phyloP scores from a whole-genome alignment of 2,329 filamentous ascomycete genomes.

The Colletotrichum higginsianum region DNA sequence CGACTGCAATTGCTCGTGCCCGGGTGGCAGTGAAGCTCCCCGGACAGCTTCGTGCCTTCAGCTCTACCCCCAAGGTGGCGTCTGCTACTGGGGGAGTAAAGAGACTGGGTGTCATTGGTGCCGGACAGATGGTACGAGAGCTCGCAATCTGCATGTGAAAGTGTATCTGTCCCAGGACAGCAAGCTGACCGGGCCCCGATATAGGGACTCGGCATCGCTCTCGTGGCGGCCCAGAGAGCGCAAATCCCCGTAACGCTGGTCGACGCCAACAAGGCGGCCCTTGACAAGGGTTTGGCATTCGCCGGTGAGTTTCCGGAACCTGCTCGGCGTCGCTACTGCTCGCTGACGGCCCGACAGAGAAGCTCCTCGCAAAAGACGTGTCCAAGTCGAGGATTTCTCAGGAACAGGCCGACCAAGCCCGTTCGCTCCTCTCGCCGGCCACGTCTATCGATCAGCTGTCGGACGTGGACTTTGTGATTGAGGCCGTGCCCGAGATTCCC shows the following conservation, averaged over 20 bases:
- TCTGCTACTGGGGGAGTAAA: slow-evolving; percentile 79
- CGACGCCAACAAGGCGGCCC: slow-evolving; percentile 85
- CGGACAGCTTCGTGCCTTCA: slow-evolving; percentile 74
- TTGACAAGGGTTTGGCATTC: slow-evolving; percentile 92
- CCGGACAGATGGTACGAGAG: slow-evolving; percentile 89
- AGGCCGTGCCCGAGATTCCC: slow-evolving; percentile 95
- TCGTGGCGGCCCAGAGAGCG: slow-evolving; percentile 90
- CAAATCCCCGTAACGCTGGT: slow-evolving; percentile 87
- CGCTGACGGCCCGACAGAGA: slow-evolving; percentile 70
- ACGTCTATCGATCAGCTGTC: slow-evolving; percentile 84
- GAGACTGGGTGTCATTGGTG: slow-evolving; percentile 90
- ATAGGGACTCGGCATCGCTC: slow-evolving; percentile 93
- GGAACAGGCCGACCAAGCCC: slow-evolving; percentile 81
- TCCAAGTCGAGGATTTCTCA: slow-evolving; percentile 88
- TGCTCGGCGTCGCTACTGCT: not conserved
- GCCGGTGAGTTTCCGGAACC: slow-evolving; percentile 71
- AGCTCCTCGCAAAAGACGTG: slow-evolving; percentile 93
- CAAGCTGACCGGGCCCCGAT: slow-evolving; percentile 43
- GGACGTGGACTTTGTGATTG: slow-evolving; percentile 95
- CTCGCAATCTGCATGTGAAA: slow-evolving; percentile 54
- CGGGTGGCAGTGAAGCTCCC: slow-evolving; percentile 44
- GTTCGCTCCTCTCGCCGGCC: slow-evolving; percentile 77
- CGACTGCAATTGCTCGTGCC: slow-evolving; percentile 39
- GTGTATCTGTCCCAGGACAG: slow-evolving; percentile 16
- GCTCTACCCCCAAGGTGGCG: slow-evolving; percentile 72